Evolutionary conservation across 805 yeast genomes (phyloP).

Genomic region (Candida sonorensis): DNA sequence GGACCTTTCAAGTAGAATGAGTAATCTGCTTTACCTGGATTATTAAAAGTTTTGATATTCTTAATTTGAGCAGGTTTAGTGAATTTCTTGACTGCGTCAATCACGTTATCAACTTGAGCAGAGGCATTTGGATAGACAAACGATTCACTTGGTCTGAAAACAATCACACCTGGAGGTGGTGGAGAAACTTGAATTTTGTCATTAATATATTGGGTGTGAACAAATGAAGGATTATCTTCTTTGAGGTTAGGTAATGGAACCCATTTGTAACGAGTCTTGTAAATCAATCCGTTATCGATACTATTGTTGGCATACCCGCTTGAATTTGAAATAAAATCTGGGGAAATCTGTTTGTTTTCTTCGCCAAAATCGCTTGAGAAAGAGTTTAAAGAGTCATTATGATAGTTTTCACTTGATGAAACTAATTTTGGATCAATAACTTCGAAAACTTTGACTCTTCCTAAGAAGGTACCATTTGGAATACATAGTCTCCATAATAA

Average conservation of each 20-base stretch:
- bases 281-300: too few relatives aligned
- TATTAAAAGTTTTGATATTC: slow-evolving; percentile 76
- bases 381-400: too few relatives aligned
- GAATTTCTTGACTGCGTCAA: slow-evolving; percentile 54
- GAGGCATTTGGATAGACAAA: slow-evolving; percentile 80
- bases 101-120: slow-evolving; percentile 58
- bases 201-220: slow-evolving; percentile 39
- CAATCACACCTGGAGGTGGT: slow-evolving; percentile 89
- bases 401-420: background rate
- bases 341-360: too few relatives aligned
- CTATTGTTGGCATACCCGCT: too few relatives aligned
- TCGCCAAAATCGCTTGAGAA: too few relatives aligned
- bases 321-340: slow-evolving; percentile 1
- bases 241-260: slow-evolving; percentile 46
- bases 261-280: slow-evolving; percentile 45
- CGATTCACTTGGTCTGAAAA: slow-evolving; percentile 75
- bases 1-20: slow-evolving; percentile 13
- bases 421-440: slow-evolving; percentile 54
- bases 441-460: slow-evolving; percentile 66
- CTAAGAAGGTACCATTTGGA: slow-evolving; percentile 80
- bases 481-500: slow-evolving; percentile 68
- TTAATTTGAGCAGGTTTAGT: slow-evolving; percentile 53
- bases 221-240: slow-evolving; percentile 10
- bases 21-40: slow-evolving; percentile 59
- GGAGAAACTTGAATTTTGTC: slow-evolving; percentile 51